Conservation (phyloP, 129 eudicot genomes). For the Flaveria sonorensis region DNA sequence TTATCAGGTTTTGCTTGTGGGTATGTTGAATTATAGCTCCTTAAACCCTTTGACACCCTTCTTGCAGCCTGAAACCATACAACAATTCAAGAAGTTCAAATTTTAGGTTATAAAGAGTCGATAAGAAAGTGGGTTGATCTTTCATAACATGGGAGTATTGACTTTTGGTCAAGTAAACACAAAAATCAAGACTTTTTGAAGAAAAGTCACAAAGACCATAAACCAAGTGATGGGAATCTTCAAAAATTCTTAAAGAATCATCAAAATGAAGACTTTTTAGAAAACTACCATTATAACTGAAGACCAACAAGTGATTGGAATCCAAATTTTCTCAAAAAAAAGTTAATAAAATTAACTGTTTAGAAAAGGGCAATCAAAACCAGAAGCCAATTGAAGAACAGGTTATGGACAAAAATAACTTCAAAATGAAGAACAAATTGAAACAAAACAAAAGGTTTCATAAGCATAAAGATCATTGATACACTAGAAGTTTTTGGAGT, state of each 20-base stretch:
- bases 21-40: conserved; percentile 28
- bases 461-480: neutral
- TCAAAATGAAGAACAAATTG: neutral
- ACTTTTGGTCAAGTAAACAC: conserved; percentile 9
- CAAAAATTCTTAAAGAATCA: neutral
- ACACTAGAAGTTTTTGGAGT: neutral
- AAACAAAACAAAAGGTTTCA: neutral
- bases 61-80: conserved; percentile 35
- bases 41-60: conserved; percentile 24
- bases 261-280: neutral
- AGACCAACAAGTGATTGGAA: neutral
- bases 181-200: neutral
- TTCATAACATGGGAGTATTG: neutral
- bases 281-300: neutral
- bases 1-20: conserved; percentile 15
- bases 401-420: too few species aligned
- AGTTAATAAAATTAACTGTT: neutral
- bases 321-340: neutral
- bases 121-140: neutral
- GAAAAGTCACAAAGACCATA: neutral
- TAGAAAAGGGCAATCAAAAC: neutral
- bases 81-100: neutral
- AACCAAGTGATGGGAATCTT: conserved; percentile 8
- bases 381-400: conserved; percentile 1
- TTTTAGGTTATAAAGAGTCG: neutral